Evolutionary conservation across 441 rosid species (phyloP).

Genomic region (Eruca vesicaria): DNA sequence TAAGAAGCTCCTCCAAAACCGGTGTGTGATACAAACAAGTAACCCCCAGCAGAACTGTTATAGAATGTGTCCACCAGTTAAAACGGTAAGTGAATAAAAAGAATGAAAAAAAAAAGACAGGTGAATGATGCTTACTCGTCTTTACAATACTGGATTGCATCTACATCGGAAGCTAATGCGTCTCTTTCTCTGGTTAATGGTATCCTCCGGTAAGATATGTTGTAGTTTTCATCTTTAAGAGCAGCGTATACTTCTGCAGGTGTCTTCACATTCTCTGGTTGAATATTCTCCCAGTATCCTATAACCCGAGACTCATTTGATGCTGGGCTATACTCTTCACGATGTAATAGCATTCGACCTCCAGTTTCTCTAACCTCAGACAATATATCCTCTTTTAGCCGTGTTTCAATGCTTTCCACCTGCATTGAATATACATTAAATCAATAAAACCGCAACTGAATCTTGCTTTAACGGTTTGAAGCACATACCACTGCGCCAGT

Average conservation of each 20-base stretch:
- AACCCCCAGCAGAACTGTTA: constrained; percentile 55
- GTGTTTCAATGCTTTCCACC: constrained; percentile 93
- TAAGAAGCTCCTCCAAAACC: constrained; percentile 96
- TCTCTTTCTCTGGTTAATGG: constrained; percentile 96
- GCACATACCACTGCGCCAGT: constrained; percentile 83
- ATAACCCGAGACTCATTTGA: constrained; percentile 77
- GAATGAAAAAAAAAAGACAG: not conserved
- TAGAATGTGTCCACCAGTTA: not conserved
- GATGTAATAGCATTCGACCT: constrained; percentile 93
- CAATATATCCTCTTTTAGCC: constrained; percentile 88
- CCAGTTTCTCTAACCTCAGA: constrained; percentile 74
- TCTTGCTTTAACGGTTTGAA: constrained; percentile 7
- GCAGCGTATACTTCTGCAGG: constrained; percentile 91
- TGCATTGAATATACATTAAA: constrained; percentile 32
- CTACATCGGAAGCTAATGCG: constrained; percentile 91
- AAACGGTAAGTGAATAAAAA: not conserved
- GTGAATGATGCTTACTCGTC: constrained; percentile 65
- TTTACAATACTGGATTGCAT: constrained; percentile 74
- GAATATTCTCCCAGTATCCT: constrained; percentile 97
- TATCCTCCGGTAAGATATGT: constrained; percentile 78
- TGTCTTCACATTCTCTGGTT: constrained; percentile 81
- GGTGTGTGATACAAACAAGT: constrained; percentile 92
- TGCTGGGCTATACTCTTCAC: constrained; percentile 82
- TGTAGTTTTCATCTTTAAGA: constrained; percentile 72
- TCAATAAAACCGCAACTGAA: not conserved